Percentiles rank a stretch among this genome's conserved stretches.
phyloP scores from a whole-genome alignment of 2,329 filamentous ascomycete genomes.

The Paraphoma sp. region DNA sequence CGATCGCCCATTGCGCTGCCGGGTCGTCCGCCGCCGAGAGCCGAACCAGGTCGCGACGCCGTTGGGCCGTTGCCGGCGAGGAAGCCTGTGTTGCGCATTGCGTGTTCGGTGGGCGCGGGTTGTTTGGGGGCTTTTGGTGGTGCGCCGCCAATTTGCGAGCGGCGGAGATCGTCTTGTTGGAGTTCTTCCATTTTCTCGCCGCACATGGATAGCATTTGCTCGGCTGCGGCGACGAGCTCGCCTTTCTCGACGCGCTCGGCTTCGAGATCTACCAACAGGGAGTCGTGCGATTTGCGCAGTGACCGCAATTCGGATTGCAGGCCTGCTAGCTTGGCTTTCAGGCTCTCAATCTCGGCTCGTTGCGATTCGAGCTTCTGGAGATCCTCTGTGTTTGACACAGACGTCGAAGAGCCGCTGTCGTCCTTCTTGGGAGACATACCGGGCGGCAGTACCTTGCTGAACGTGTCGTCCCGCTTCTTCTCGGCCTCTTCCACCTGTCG shows the following conservation, averaged over 20 bases:
- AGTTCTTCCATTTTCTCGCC: constrained; percentile 50
- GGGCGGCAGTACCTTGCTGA: constrained; percentile 59
- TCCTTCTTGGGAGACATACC: constrained; percentile 16
- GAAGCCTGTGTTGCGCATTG: constrained; percentile 42
- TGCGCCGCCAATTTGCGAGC: constrained; percentile 54
- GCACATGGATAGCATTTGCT: constrained; percentile 80
- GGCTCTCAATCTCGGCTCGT: constrained; percentile 71
- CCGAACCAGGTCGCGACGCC: constrained; percentile 33
- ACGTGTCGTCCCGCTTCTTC: constrained; percentile 68
- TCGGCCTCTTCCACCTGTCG: constrained; percentile 79
- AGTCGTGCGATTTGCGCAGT: constrained; percentile 72
- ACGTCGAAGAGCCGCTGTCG: constrained; percentile 2
- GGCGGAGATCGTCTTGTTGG: constrained; percentile 55
- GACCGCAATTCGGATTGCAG: constrained; percentile 75
- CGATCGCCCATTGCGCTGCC: constrained; percentile 33
- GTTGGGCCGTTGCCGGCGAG: constrained; percentile 30
- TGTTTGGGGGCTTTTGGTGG: constrained; percentile 21
- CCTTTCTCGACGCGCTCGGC: constrained; percentile 82
- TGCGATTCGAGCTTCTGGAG: constrained; percentile 64
- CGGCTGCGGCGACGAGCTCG: constrained; percentile 79
- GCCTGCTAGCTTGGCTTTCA: constrained; percentile 77
- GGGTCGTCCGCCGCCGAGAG: constrained; percentile 32
- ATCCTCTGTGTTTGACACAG: constrained; percentile 45
- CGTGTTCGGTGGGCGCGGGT: constrained; percentile 22
- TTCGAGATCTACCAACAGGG: constrained; percentile 70